Evolutionary conservation across 2,329 filamentous ascomycete species (phyloP).

Genomic region (Aspergillus felis): DNA sequence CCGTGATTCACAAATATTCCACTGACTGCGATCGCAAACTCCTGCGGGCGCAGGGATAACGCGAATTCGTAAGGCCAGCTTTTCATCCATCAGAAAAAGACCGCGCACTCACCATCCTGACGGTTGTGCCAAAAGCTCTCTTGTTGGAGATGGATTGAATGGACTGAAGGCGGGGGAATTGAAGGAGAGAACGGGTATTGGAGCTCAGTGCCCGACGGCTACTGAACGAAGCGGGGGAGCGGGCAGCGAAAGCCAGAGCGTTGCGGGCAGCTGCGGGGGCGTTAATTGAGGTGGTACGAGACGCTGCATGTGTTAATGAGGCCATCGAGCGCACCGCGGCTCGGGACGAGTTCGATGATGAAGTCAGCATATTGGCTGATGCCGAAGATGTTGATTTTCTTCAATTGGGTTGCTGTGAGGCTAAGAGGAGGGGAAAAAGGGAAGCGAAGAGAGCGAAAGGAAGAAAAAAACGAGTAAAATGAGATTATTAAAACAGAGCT

Average conservation of each 20-base stretch:
- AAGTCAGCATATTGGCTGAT: conserved; percentile 31
- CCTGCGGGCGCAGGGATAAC: background rate
- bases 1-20: background rate
- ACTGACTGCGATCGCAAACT: background rate
- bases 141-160: conserved; percentile 27
- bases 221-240: conserved; percentile 26
- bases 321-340: conserved; percentile 37
- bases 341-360: conserved; percentile 26
- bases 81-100: conserved; percentile 5
- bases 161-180: conserved; percentile 37
- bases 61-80: background rate
- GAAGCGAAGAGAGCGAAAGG: background rate
- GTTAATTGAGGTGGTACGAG: conserved; percentile 22
- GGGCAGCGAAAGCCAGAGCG: conserved; percentile 25
- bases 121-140: conserved; percentile 35
- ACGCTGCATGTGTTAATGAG: conserved; percentile 32
- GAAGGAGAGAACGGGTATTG: conserved; percentile 25
- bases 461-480: background rate
- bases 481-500: background rate
- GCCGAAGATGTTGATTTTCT: conserved; percentile 7
- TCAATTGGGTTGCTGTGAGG: background rate
- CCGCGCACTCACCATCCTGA: conserved; percentile 34
- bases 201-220: conserved; percentile 27
- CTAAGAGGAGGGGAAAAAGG: background rate
- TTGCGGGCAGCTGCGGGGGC: conserved; percentile 33